Conservation (phyloP, 1,284 basidiomycete genomes). For the Pholiota adiposa region DNA sequence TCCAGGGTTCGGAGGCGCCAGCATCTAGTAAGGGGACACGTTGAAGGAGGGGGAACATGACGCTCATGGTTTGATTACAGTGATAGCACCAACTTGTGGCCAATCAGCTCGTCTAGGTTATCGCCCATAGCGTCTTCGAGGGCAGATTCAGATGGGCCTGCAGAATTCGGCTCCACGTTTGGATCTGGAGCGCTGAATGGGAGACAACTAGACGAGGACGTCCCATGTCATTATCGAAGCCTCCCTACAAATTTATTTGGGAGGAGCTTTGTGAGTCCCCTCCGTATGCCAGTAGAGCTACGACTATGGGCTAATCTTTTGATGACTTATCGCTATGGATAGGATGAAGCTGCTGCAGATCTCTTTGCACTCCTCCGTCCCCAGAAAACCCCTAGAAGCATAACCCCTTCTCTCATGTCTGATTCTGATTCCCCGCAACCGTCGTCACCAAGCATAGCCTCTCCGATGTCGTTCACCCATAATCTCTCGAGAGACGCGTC, state of each 20-base stretch:
- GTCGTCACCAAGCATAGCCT: constrained; percentile 10
- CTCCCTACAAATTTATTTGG: constrained; percentile 12
- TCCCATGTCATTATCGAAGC: constrained; percentile 1
- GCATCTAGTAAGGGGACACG: not conserved
- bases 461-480: not conserved
- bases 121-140: not conserved
- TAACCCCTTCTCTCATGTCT: constrained; percentile 14
- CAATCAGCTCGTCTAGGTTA: not conserved
- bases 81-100: not conserved
- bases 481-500: not conserved
- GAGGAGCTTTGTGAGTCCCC: constrained; percentile 11
- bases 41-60: not conserved
- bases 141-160: too few relatives aligned
- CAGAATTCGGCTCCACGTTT: not conserved
- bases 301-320: too few relatives aligned
- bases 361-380: not conserved
- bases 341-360: constrained; percentile 13
- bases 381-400: not conserved
- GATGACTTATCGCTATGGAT: not conserved
- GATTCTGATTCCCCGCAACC: constrained; percentile 12
- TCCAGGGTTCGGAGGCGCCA: not conserved
- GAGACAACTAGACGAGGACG: not conserved
- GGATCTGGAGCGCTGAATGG: not conserved
- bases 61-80: not conserved
- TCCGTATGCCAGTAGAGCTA: not conserved